Conservation (phyloP, 2,329 filamentous ascomycete genomes). For the Claviceps sorghi region DNA sequence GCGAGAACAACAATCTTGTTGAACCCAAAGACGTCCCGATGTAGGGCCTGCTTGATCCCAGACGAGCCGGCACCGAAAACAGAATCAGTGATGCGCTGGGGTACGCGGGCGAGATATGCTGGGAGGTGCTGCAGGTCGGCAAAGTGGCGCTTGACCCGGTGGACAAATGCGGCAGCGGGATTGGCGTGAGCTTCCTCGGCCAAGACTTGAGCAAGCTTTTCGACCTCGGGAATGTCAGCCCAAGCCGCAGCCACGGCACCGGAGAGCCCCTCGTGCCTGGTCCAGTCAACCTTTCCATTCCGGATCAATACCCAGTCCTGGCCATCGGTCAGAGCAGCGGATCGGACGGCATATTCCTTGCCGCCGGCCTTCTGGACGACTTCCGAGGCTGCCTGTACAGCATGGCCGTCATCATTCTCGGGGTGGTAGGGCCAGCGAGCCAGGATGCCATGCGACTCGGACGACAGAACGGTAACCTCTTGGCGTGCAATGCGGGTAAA, state of each 20-base stretch:
- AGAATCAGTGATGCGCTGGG: conserved; percentile 50
- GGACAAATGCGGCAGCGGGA: conserved; percentile 66
- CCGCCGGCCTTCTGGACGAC: conserved; percentile 55
- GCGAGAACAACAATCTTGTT: conserved; percentile 72
- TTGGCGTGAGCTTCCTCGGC: conserved; percentile 79
- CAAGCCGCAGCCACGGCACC: conserved; percentile 66
- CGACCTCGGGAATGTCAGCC: conserved; percentile 59
- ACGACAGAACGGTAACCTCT: conserved; percentile 61
- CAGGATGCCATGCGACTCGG: conserved; percentile 60
- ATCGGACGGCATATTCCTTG: conserved; percentile 60
- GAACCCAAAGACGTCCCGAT: conserved; percentile 70
- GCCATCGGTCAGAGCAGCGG: conserved; percentile 51
- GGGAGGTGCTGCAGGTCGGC: conserved; percentile 66
- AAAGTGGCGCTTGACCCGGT: conserved; percentile 70
- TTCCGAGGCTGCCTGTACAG: conserved; percentile 63
- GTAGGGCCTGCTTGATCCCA: conserved; percentile 30
- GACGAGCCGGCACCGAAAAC: conserved; percentile 42
- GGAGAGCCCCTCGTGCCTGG: conserved; percentile 67
- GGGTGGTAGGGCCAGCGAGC: conserved; percentile 54
- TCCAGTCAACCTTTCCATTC: conserved; percentile 71
- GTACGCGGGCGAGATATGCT: conserved; percentile 54
- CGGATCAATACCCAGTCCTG: conserved; percentile 72
- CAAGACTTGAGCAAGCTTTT: conserved; percentile 64
- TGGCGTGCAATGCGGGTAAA: conserved; percentile 70
- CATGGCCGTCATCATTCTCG: conserved; percentile 24